phyloP scores from a whole-genome alignment of 768 basidiomycete species.

The Tricholoma bakamatsutake region DNA sequence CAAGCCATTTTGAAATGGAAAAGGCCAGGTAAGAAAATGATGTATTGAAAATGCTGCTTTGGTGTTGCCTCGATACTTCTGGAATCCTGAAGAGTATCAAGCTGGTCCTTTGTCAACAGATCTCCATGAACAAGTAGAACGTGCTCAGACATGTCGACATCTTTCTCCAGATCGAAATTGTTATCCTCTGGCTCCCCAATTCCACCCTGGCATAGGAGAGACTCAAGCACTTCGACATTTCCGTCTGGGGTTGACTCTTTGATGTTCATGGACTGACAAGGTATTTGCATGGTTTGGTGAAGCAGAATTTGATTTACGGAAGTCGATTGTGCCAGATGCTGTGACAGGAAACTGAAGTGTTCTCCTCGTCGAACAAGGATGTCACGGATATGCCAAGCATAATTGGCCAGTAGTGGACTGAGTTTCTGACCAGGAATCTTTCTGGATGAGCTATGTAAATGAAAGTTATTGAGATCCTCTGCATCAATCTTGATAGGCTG shows the following conservation, averaged over 20 bases:
- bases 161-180: background rate
- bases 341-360: conserved; percentile 10
- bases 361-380: conserved; percentile 2
- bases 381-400: conserved; percentile 3
- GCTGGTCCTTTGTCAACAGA: conserved; percentile 14
- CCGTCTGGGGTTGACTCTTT: conserved; percentile 15
- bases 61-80: conserved; percentile 14
- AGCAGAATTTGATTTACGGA: no score
- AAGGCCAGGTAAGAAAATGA: background rate
- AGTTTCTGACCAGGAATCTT: conserved; percentile 7
- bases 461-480: background rate
- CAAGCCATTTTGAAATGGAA: background rate
- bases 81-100: conserved; percentile 5
- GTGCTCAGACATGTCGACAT: conserved; percentile 5
- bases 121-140: conserved; percentile 17
- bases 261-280: conserved; percentile 13
- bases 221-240: conserved; percentile 11
- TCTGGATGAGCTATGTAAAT: background rate
- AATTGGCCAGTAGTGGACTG: conserved; percentile 7
- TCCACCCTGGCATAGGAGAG: conserved; percentile 1
- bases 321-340: conserved; percentile 2
- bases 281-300: conserved; percentile 4
- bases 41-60: conserved; percentile 2
- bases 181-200: conserved; percentile 7
- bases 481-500: background rate